These are phyloP conservation scores for Euphorbia celastroides DNA, from an alignment of 441 rosid species.

Conservation along the genomic window DNA sequence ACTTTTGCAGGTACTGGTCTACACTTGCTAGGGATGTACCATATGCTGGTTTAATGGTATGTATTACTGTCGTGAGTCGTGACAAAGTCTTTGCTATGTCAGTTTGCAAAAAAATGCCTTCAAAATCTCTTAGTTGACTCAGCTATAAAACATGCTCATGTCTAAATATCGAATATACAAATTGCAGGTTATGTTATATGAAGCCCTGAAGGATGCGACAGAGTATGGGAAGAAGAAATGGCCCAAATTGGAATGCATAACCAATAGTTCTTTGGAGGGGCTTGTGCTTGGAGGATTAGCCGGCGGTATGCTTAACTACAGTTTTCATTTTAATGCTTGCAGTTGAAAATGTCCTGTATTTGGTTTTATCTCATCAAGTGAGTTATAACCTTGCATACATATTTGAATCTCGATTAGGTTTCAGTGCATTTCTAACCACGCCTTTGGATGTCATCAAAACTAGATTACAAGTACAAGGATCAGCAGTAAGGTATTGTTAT, in stretches of 20 bases:
- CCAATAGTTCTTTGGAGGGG: conserved; percentile 63
- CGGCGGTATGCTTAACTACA: conserved; percentile 57
- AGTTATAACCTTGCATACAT: neutral
- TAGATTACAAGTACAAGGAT: conserved; percentile 91
- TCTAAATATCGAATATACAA: conserved; percentile 3
- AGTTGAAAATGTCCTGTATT: conserved; percentile 2
- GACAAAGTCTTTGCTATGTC: neutral
- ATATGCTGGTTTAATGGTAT: conserved; percentile 91
- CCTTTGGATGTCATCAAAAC: conserved; percentile 92
- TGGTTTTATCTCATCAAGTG: conserved; percentile 1
- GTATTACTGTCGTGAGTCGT: conserved; percentile 13
- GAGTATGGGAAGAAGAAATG: conserved; percentile 52
- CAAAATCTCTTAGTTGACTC: neutral
- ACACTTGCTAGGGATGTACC: conserved; percentile 94
- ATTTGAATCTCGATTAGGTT: conserved; percentile 44
- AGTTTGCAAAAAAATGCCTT: neutral
- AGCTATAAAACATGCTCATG: neutral
- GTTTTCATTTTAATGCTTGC: neutral
- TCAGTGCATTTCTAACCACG: conserved; percentile 82
- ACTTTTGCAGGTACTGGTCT: conserved; percentile 66
- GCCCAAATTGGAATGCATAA: conserved; percentile 37
- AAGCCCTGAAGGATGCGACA: conserved; percentile 60
- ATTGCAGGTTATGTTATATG: conserved; percentile 81
- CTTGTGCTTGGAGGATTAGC: conserved; percentile 86
- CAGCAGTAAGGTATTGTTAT: conserved; percentile 49